These are phyloP conservation scores for Fusarium sp. DNA, from an alignment of 2,329 filamentous ascomycete genomes.

Conservation along the genomic window DNA sequence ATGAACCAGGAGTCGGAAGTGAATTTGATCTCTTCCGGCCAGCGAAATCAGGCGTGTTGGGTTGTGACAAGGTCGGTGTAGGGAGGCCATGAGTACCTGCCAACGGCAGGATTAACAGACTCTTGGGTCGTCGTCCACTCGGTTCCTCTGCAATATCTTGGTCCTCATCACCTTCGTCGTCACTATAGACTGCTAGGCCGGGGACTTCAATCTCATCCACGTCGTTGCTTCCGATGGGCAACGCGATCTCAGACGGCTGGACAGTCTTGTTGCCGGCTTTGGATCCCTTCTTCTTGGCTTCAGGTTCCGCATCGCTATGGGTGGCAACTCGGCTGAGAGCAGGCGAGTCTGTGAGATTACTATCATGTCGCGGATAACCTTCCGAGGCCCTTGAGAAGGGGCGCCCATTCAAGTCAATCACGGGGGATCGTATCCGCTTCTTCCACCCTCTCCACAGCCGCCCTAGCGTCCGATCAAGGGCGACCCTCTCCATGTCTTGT, in stretches of 20 bases:
- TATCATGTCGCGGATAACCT: conserved; percentile 51
- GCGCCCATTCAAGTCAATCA: conserved; percentile 62
- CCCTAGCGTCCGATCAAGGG: conserved; percentile 89
- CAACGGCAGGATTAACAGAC: conserved; percentile 51
- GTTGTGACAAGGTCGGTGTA: conserved; percentile 54
- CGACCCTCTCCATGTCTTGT: conserved; percentile 92
- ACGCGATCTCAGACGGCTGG: conserved; percentile 68
- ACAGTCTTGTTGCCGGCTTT: conserved; percentile 47
- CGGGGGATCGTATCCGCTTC: conserved; percentile 80
- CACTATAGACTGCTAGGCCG: conserved; percentile 74
- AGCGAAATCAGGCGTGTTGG: conserved; percentile 54
- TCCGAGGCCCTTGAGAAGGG: conserved; percentile 66
- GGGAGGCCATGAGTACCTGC: conserved; percentile 50
- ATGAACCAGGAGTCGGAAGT: conserved; percentile 45
- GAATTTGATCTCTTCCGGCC: conserved; percentile 54
- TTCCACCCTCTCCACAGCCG: conserved; percentile 96
- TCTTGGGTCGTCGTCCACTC: conserved; percentile 62
- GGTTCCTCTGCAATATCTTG: conserved; percentile 52
- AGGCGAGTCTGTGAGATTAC: conserved; percentile 57
- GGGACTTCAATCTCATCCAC: conserved; percentile 86
- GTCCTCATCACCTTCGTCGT: conserved; percentile 71
- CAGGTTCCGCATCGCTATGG: conserved; percentile 50
- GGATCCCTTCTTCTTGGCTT: conserved; percentile 27
- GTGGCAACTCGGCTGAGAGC: conserved; percentile 46
- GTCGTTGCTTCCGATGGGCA: conserved; percentile 78